Evolutionary conservation across 306 rosid genomes (phyloP).

Genomic region (Trifolium pratense): DNA sequence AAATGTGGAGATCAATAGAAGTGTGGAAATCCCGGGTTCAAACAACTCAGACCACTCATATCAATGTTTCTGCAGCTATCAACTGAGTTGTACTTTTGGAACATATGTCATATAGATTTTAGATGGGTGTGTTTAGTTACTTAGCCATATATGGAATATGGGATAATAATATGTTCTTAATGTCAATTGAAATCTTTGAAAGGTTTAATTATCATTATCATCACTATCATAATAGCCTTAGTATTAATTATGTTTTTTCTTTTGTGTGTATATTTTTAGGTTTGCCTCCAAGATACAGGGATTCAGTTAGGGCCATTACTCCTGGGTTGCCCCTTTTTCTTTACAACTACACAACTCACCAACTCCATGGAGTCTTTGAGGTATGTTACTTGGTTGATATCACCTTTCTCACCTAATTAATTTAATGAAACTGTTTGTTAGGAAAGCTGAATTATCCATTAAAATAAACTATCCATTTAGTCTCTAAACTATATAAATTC

Average conservation of each 20-base stretch:
- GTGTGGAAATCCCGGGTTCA: no score
- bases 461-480: neutral
- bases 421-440: neutral
- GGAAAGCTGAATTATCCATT: neutral
- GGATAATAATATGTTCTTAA: neutral
- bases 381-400: slow-evolving; percentile 40
- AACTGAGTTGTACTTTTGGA: no score
- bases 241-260: slow-evolving; percentile 4
- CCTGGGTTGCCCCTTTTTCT: slow-evolving; percentile 97
- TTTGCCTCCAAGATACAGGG: slow-evolving; percentile 95
- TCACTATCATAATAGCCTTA: neutral
- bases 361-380: slow-evolving; percentile 99
- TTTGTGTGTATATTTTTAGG: slow-evolving; percentile 52
- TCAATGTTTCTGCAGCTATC: no score
- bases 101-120: no score
- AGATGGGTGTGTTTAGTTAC: neutral
- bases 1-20: no score
- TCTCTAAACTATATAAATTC: no score
- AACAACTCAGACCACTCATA: no score
- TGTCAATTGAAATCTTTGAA: no score
- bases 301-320: slow-evolving; percentile 93
- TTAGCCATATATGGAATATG: neutral
- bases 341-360: slow-evolving; percentile 98
- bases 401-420: neutral
- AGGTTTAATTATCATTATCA: slow-evolving; percentile 9